Evolutionary conservation across 441 rosid species (phyloP), one percentile per base, ranked within the genome.

Genomic region (Rhodomyrtus psidioides): DNA sequence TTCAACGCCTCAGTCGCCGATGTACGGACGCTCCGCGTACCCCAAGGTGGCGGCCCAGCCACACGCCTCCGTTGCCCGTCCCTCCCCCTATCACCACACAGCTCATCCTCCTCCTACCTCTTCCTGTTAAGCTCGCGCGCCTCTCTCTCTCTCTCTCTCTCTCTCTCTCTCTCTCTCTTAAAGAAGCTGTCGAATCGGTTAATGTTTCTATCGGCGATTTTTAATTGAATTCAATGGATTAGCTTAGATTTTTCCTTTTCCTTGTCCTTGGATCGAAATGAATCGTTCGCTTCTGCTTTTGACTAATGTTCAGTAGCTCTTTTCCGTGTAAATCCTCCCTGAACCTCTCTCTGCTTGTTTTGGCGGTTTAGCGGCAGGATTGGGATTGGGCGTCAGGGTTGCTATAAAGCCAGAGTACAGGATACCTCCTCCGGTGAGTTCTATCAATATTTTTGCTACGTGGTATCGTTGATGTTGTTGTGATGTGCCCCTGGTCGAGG

Each of bases 301-400:
- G n/a, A 23, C 27, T 24, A 23, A 56, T 56, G 59, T 23, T 24
- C n/a, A 5, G 59, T 24, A 56, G 13, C n/a, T 23, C 59, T 26
- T 56, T 55, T 55, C 59, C n/a, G n/a, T 56, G 59, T 13, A 23
- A 23, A 4, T 56, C 13, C 59, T 4, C n/a, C 23, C n/a, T 24
- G 59, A 56, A 56, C 57, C 9, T 24, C n/a, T 55, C 58, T 55
- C n/a, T 3, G 27, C 59, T 55, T 24, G n/a, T 56, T 24, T 56
- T 76, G n/a, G 26, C 49, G 65, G 44, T 21, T 60, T 84, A 86
- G 88, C 92, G 92, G 98, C 97, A 46, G 98, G 97, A 91, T 89
- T 95, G 85, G 98, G 97, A 91, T 89, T 95, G 85, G 99, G 99
- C 21, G 91, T 97, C 85, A 94, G 91, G 86, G 94, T 97, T 90